phyloP scores from a whole-genome alignment of 768 basidiomycete species.

The Lyophyllum atratum region DNA sequence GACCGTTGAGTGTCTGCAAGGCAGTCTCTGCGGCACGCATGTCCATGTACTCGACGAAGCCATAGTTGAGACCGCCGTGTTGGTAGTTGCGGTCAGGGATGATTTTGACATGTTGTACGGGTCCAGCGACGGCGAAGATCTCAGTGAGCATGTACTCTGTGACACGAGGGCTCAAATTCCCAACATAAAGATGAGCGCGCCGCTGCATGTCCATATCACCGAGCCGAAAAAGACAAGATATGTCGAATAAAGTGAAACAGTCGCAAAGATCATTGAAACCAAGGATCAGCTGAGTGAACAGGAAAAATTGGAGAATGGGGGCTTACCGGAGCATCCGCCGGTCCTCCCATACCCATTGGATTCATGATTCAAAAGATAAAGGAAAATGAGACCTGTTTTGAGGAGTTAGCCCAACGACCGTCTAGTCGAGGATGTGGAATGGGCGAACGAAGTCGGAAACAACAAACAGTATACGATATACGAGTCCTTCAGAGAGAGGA shows the following conservation, averaged over 20 bases:
- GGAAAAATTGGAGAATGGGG: slow-evolving; percentile 17
- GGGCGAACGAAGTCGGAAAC: slow-evolving; percentile 55
- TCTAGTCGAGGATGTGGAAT: slow-evolving; percentile 1
- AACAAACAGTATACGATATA: slow-evolving; percentile 50
- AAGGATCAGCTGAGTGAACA: slow-evolving; percentile 32
- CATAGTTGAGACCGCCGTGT: slow-evolving; percentile 99
- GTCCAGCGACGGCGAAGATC: slow-evolving; percentile 94
- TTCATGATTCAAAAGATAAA: slow-evolving; percentile 72
- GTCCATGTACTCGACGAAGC: slow-evolving; percentile 98
- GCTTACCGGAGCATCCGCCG: slow-evolving; percentile 80
- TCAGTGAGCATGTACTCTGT: slow-evolving; percentile 99
- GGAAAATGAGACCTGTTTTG: slow-evolving; percentile 50
- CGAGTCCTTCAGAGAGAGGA: slow-evolving; percentile 62
- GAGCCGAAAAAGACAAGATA: slow-evolving; percentile 22
- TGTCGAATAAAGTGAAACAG: slow-evolving; percentile 25
- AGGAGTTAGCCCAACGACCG: slow-evolving; percentile 18
- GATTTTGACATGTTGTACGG: slow-evolving; percentile 99
- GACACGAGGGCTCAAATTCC: slow-evolving; percentile 95
- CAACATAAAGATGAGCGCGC: slow-evolving; percentile 97
- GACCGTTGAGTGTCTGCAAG: slow-evolving; percentile 96
- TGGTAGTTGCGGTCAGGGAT: slow-evolving; percentile 99
- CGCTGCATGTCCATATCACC: slow-evolving; percentile 47
- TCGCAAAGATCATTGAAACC: slow-evolving; percentile 20
- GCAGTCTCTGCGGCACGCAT: slow-evolving; percentile 99
- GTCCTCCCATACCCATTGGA: slow-evolving; percentile 68